Evolutionary conservation across 306 rosid species (phyloP).

Genomic region (Hippophae tibetana): DNA sequence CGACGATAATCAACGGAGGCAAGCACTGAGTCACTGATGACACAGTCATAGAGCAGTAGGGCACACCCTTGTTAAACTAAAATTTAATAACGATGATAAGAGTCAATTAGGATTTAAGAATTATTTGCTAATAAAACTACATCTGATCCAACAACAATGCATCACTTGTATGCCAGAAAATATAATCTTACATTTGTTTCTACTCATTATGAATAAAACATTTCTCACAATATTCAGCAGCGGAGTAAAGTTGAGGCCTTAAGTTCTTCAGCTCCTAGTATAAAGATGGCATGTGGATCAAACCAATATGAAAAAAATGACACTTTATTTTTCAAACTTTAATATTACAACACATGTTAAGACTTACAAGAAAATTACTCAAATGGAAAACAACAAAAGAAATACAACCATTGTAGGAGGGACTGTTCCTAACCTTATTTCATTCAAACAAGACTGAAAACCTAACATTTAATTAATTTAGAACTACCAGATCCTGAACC

Average conservation of each 20-base stretch:
- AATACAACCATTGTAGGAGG: too few species aligned
- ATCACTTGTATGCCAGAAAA: not conserved
- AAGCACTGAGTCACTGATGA: not conserved
- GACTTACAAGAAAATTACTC: not conserved
- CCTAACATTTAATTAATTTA: too few species aligned
- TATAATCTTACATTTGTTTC: conserved; percentile 61
- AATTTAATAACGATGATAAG: too few species aligned
- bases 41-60: too few species aligned
- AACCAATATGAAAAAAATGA: not conserved
- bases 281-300: conserved; percentile 18
- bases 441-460: too few species aligned
- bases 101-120: too few species aligned
- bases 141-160: too few species aligned
- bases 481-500: too few species aligned
- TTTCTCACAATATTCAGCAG: conserved; percentile 88
- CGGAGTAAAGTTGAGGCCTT: conserved; percentile 92
- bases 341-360: conserved; percentile 1
- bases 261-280: conserved; percentile 87
- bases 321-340: conserved; percentile 1
- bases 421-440: too few species aligned
- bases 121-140: too few species aligned
- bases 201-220: conserved; percentile 72
- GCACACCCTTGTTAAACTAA: too few species aligned
- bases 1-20: not conserved
- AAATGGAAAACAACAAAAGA: not conserved